Base-by-base conservation (phyloP, 1,139 yeast genomes). In the Hanseniaspora sp. region DNA sequence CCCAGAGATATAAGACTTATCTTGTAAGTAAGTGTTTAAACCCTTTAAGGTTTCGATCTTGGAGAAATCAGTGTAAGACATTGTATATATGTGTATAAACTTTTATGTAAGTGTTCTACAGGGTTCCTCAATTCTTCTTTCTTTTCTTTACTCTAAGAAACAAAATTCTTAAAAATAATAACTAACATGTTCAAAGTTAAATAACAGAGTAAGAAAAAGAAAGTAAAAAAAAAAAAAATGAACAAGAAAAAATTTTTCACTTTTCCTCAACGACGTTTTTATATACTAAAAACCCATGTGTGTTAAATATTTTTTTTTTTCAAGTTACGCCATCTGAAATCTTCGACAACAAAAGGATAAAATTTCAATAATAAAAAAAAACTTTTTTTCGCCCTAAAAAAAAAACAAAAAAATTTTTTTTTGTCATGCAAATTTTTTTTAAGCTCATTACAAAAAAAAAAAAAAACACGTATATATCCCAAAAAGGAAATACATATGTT, bases 1-100 rank as follows among this genome's bases (percentile, higher is more conserved):
- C 95, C 96, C 95, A 71, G 86, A 92, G 67, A 88, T 70, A 85
- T 87, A 88, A 63, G 95, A 84, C 79, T 87, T 86, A 75, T 85
- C 90, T 73, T 83, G 86, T 74, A 90, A 82, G 79, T 79, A 82
- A 66, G 78, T 78, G 86, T 88, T 83, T 72, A 90, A 85, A 71
- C 87, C 77, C 73, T 84, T 76, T 71, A 90, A 74, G 71, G 96
- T 77, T 74, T 82, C 88, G 67, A 79, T 77, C 73, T 82, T 82
- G 63, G 88, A 78, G 79, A 83, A 83, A 71, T 83, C 87, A 60
- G 87, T 71, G 78, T 78, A 82, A 69, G 90, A 80, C 90, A 83
- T 83, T 58, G 52, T 57, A 37, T 41, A 37, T 51, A 31, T 57
- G 52, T 55, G 43, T 40, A 48, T 46, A 45, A 38, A 41, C 45